Conservation (phyloP, 805 yeast genomes). For the Candida ponderosae region DNA sequence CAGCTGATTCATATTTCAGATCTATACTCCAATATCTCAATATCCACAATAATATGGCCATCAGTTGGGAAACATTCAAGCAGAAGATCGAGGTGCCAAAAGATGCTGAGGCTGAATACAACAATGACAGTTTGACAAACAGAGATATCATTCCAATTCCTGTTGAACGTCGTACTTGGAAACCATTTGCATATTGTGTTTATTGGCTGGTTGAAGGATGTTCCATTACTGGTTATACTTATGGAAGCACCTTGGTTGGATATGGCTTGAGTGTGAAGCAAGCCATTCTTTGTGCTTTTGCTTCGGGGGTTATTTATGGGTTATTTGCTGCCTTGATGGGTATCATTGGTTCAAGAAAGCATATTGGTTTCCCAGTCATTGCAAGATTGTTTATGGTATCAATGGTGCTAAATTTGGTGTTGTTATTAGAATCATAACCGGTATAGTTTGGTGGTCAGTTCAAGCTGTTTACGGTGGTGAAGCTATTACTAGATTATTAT, state of each 20-base stretch:
- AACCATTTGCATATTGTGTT: conserved; percentile 22
- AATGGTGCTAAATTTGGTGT: conserved; percentile 26
- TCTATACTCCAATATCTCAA: no score
- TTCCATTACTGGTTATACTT: conserved; percentile 29
- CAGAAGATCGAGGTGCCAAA: conserved; percentile 19
- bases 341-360: conserved; percentile 21
- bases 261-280: conserved; percentile 21
- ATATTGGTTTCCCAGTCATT: conserved; percentile 29
- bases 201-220: conserved; percentile 32
- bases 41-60: conserved; percentile 1
- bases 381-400: conserved; percentile 30
- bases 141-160: conserved; percentile 32
- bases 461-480: conserved; percentile 29
- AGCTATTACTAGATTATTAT: conserved; percentile 24
- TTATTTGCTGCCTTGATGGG: conserved; percentile 14
- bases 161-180: conserved; percentile 28
- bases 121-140: conserved; percentile 25
- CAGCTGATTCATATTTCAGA: no score
- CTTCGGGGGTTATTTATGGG: conserved; percentile 22
- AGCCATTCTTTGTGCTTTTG: conserved; percentile 17
- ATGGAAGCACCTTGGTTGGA: conserved; percentile 22
- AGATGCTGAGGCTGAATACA: conserved; percentile 17
- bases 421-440: conserved; percentile 27
- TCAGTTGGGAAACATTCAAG: conserved; percentile 4
- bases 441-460: conserved; percentile 32